Base-by-base conservation (phyloP, 164 flowering plant genomes). In the Aristolochia californica region DNA sequence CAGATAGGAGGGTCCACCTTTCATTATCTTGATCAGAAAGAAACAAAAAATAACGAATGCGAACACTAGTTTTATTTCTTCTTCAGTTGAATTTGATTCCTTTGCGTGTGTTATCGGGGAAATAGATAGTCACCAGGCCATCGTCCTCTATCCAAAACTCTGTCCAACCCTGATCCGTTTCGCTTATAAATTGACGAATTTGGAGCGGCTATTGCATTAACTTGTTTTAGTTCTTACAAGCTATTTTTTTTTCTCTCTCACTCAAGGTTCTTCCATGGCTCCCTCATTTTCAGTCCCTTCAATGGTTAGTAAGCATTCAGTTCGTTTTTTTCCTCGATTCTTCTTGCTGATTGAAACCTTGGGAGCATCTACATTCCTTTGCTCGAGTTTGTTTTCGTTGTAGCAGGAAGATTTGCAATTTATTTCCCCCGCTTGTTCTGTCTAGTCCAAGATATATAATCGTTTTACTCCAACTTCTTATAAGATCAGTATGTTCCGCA, bases 201-300 rank as follows among this genome's bases (percentile, higher is more conserved):
- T 59, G 68, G 56, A 53, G 47, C 34, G 49, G 54, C 38, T 44
- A 45, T 64, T 64, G 27, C 67, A 72, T 70, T 70, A 72, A 45
- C 72, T 67, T 72, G 67, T 69, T 64, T 17, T 61, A 53, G 59
- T 60, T 70, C 28, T 49, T 28, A 10, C 28, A 18, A 15, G 10
- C 22, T 5, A 5, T 12, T 4, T 2, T n/a, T 34, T 50, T 66
- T 22, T 38, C 12, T n/a, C n/a, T n/a, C n/a, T 53, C 34, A 30
- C 40, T 34, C 40, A 22, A 50, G 51, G 72, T 72, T 80, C 71
- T 69, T 44, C 78, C 86, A 87, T 87, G 95, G 88, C 86, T 80
- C 68, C 88, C 74, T 81, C 87, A 60, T 77, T 75, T 74, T 81
- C 88, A 47, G 82, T 75, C 21, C 95, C 95, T 69, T 87, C 90